A percentile compares a stretch with the other conserved stretches of the same genome.
Conservation (phyloP, 2,329 filamentous ascomycete species). For the Daldinia eschscholtzii region DNA sequence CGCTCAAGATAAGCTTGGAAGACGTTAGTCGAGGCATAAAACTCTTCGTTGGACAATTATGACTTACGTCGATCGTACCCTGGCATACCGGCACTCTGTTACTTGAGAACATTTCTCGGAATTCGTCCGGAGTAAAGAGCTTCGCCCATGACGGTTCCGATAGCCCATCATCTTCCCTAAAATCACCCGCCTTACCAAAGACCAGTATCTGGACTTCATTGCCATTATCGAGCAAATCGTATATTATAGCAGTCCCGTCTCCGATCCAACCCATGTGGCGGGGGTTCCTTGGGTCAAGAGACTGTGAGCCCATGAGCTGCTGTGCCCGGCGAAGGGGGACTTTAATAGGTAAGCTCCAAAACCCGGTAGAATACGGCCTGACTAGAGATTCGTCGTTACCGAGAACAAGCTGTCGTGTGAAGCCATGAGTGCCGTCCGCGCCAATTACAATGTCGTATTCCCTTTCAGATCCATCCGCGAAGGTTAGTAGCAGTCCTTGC, state of each 20-base stretch:
- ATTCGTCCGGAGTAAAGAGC: constrained; percentile 51
- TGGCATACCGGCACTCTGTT: constrained; percentile 45
- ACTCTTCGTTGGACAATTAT: background rate
- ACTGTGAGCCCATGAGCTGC: constrained; percentile 47
- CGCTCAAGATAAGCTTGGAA: constrained; percentile 48
- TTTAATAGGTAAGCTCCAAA: constrained; percentile 48
- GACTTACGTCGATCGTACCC: constrained; percentile 50
- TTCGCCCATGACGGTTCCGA: constrained; percentile 45
- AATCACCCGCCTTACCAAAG: constrained; percentile 35
- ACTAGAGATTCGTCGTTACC: constrained; percentile 42
- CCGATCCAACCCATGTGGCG: constrained; percentile 50
- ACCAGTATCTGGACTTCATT: constrained; percentile 49
- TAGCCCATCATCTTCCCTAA: constrained; percentile 21
- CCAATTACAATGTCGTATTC: constrained; percentile 51
- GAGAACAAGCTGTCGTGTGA: constrained; percentile 47
- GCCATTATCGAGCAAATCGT: constrained; percentile 45
- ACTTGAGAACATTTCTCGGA: constrained; percentile 47
- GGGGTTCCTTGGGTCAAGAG: constrained; percentile 46
- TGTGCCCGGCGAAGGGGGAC: constrained; percentile 47
- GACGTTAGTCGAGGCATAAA: constrained; percentile 2
- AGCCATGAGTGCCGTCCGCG: constrained; percentile 47
- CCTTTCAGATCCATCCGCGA: constrained; percentile 49
- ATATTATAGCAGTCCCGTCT: constrained; percentile 47
- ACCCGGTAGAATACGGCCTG: constrained; percentile 44
- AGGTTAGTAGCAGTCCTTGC: constrained; percentile 42